Conservation (phyloP, 495 filamentous ascomycete genomes). For the Hypoxylon rickii region DNA sequence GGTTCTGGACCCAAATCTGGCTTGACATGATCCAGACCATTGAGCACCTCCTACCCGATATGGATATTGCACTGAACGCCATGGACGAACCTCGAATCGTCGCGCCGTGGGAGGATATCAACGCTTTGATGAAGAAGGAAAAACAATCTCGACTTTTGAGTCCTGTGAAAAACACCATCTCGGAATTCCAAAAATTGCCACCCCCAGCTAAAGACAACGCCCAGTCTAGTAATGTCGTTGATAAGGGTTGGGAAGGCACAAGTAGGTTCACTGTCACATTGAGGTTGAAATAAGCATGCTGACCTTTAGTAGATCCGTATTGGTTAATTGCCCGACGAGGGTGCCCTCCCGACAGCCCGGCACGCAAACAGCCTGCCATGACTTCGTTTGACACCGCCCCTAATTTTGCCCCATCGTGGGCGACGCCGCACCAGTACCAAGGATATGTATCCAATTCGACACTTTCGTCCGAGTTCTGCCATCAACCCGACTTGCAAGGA, state of each 20-base stretch:
- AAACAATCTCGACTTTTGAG: constrained; percentile 50
- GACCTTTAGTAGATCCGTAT: constrained; percentile 53
- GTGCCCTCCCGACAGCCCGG: constrained; percentile 63
- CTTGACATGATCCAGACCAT: constrained; percentile 60
- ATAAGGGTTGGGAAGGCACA: constrained; percentile 49
- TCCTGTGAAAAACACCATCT: constrained; percentile 37
- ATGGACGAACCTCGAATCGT: constrained; percentile 73
- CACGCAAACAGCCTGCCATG: constrained; percentile 52
- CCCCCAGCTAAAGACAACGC: constrained; percentile 35
- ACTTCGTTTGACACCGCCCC: constrained; percentile 47
- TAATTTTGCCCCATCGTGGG: constrained; percentile 45
- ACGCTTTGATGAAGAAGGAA: constrained; percentile 59
- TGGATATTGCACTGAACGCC: constrained; percentile 71
- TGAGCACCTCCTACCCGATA: constrained; percentile 66
- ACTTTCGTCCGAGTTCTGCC: constrained; percentile 66
- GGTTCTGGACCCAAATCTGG: constrained; percentile 69
- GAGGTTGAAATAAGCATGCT: constrained; percentile 29
- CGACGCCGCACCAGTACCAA: constrained; percentile 49
- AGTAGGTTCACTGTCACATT: constrained; percentile 36
- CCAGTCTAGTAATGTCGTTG: constrained; percentile 27
- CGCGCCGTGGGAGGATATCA: constrained; percentile 68
- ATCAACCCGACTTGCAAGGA: constrained; percentile 56
- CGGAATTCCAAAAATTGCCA: constrained; percentile 41
- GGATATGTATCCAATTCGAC: constrained; percentile 71
- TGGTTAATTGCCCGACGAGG: constrained; percentile 65